Percentiles rank a stretch among this genome's conserved stretches.
phyloP scores from a whole-genome alignment of 441 rosid genomes.

The Hura crepitans region DNA sequence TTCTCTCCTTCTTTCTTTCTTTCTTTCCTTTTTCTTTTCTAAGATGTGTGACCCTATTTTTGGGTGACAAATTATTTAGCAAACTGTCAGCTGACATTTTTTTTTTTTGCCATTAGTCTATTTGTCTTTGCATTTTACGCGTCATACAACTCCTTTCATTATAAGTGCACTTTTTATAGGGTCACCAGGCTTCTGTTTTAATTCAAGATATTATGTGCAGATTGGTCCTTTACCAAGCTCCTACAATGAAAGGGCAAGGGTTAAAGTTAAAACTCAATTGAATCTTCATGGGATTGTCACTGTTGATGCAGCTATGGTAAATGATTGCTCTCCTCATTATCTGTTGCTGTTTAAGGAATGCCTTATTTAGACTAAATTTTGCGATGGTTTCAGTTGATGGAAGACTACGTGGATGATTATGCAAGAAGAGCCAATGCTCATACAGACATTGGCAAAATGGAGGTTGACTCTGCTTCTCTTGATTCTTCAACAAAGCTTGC shows the following conservation, averaged over 20 bases:
- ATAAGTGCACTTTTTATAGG: neutral
- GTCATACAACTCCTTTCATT: neutral
- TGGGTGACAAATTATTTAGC: neutral
- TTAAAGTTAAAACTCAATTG: constrained; percentile 47
- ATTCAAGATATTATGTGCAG: constrained; percentile 32
- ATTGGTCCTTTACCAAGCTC: constrained; percentile 46
- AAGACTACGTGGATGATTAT: constrained; percentile 31
- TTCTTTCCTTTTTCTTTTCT: neutral
- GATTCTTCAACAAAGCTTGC: constrained; percentile 22
- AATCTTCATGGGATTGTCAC: constrained; percentile 49
- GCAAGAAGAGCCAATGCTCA: constrained; percentile 17
- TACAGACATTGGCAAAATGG: constrained; percentile 24
- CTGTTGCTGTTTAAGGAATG: constrained; percentile 5
- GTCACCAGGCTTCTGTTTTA: constrained; percentile 14
- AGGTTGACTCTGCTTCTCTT: constrained; percentile 25
- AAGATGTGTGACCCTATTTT: neutral
- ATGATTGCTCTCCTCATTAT: neutral
- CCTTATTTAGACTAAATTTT: constrained; percentile 8
- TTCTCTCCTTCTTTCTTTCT: neutral
- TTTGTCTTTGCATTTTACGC: neutral
- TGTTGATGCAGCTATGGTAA: constrained; percentile 46
- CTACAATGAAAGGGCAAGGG: constrained; percentile 32
- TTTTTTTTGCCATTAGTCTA: neutral
- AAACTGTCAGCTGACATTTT: neutral
- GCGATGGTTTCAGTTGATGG: constrained; percentile 40